Percentiles rank a stretch among this genome's conserved stretches.
Conservation (phyloP, 2,329 filamentous ascomycete species). For the Aspergillus nomiae region DNA sequence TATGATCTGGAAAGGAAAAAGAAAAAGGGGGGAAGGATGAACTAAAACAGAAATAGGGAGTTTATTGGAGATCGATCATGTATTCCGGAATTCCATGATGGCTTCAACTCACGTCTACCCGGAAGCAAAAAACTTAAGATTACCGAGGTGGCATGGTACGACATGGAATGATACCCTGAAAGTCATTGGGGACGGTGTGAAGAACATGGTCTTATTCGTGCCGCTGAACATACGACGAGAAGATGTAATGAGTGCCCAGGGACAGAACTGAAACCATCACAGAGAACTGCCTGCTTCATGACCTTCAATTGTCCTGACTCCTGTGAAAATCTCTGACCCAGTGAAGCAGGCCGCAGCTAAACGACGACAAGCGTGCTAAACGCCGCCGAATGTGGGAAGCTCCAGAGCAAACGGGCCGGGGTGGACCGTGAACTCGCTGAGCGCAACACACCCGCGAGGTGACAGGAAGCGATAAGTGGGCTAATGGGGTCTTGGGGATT, state of each 20-base stretch:
- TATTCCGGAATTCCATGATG: constrained; percentile 8
- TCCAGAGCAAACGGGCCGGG: constrained; percentile 9
- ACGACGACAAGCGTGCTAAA: constrained; percentile 37
- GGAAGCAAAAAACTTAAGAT: constrained; percentile 18
- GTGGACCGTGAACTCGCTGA: constrained; percentile 12
- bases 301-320: constrained; percentile 9
- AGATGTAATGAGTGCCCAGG: constrained; percentile 7
- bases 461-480: background rate
- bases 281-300: constrained; percentile 14
- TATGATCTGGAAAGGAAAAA: constrained; percentile 28
- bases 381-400: constrained; percentile 25
- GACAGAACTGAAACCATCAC: constrained; percentile 4
- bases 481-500: constrained; percentile 2
- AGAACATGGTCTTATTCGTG: constrained; percentile 11
- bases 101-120: constrained; percentile 20
- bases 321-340: constrained; percentile 12
- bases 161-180: constrained; percentile 9
- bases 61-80: constrained; percentile 1
- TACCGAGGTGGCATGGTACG: constrained; percentile 21
- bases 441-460: constrained; percentile 12
- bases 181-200: constrained; percentile 22
- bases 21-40: constrained; percentile 7
- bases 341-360: constrained; percentile 17
- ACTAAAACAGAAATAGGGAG: constrained; percentile 6
- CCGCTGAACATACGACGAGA: constrained; percentile 5